Evolutionary conservation across 345 rosid genomes (phyloP).

Genomic region (Ailanthus altissimus): DNA sequence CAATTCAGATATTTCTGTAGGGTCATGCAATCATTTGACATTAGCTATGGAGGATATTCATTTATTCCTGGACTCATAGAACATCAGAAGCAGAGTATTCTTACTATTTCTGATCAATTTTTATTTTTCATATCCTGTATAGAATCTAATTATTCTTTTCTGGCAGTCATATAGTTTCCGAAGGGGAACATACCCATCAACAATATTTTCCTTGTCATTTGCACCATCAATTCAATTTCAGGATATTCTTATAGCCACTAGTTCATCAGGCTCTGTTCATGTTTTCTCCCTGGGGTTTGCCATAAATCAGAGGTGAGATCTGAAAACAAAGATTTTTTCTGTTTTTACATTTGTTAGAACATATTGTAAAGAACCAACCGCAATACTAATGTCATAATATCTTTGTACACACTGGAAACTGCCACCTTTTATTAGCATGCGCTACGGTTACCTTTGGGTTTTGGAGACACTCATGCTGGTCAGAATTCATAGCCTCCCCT

Average conservation of each 20-base stretch:
- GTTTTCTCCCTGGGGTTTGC: conserved; percentile 64
- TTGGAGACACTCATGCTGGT: too few species aligned
- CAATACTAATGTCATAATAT: neutral
- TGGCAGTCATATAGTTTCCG: conserved; percentile 78
- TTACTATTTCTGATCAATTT: neutral
- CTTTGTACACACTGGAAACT: neutral
- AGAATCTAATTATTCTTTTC: conserved; percentile 27
- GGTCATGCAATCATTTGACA: neutral
- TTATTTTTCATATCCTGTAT: neutral
- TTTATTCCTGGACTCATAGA: neutral
- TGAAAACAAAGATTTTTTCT: neutral
- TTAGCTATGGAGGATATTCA: neutral
- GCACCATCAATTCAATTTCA: conserved; percentile 75
- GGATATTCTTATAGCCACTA: conserved; percentile 74
- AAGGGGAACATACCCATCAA: conserved; percentile 85
- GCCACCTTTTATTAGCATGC: conserved; percentile 4
- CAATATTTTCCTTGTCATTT: conserved; percentile 85
- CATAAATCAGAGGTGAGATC: conserved; percentile 64
- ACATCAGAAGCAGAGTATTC: neutral
- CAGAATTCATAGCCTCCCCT: neutral
- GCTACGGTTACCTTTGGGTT: neutral
- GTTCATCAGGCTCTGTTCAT: conserved; percentile 89
- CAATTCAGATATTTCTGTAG: neutral
- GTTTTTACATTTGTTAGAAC: neutral
- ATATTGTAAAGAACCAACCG: neutral